Percentiles rank a stretch among this genome's conserved stretches.
Evolutionary conservation across 495 filamentous ascomycete genomes (phyloP).

Genomic region (Daldinia caldariorum): DNA sequence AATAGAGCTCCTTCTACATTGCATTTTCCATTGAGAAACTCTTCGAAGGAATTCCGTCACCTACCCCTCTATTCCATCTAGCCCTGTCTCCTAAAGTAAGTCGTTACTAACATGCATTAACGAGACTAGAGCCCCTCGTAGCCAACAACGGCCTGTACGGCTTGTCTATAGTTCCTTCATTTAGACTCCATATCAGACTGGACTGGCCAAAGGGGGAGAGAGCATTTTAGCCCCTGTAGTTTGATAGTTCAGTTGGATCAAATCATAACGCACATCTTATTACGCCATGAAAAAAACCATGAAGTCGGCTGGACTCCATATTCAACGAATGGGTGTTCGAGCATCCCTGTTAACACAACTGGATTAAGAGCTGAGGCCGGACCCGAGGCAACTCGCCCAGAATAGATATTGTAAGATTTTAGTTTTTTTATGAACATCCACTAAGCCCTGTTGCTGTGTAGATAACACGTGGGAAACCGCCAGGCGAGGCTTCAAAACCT

Average conservation of each 20-base stretch:
- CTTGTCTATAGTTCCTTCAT: not conserved
- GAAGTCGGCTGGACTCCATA: conserved; percentile 2
- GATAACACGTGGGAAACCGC: conserved; percentile 13
- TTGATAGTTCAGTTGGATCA: not conserved
- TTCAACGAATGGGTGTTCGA: not conserved
- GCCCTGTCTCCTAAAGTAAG: conserved; percentile 23
- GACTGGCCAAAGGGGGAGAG: conserved; percentile 3
- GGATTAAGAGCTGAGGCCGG: conserved; percentile 31
- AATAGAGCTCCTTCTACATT: conserved; percentile 32
- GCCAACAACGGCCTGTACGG: conserved; percentile 4
- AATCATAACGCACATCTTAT: not conserved
- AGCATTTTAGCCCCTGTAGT: conserved; percentile 15
- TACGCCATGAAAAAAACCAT: conserved; percentile 19
- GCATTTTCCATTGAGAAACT: conserved; percentile 26
- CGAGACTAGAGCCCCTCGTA: conserved; percentile 17
- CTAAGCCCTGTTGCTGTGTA: not conserved
- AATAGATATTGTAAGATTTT: conserved; percentile 29
- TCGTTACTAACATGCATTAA: conserved; percentile 26
- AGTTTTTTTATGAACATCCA: conserved; percentile 4
- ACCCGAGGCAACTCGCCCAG: conserved; percentile 11
- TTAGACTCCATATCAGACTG: not conserved
- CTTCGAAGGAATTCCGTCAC: conserved; percentile 16
- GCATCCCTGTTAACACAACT: not conserved
- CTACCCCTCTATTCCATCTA: conserved; percentile 17
- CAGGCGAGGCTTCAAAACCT: conserved; percentile 27